Evolutionary conservation across 768 basidiomycete genomes (phyloP), one percentile per base, ranked within the genome.

Genomic region (Myochromella boudieri): DNA sequence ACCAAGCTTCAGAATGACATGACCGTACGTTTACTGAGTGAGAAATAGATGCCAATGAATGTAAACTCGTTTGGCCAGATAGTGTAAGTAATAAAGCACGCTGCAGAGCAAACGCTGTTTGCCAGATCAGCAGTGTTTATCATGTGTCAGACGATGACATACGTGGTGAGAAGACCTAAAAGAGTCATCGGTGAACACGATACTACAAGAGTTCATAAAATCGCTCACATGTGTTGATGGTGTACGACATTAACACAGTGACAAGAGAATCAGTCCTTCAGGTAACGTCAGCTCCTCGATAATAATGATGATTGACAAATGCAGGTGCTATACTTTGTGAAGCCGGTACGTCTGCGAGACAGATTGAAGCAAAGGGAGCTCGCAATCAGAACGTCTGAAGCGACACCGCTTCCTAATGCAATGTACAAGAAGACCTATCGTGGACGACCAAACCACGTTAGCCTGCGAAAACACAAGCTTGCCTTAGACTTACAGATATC

Each of bases 191-290:
- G n/a, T 34, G 33, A 7, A n/a, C n/a, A n/a, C n/a, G n/a, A n/a
- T n/a, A n/a, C n/a, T 17, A n/a, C 33, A 34, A 6, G 7, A n/a
- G 18, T 29, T 31, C 12, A 20, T 22, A 27, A 2, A 34, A 5
- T 20, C 8, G 58, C 70, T 41, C 46, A 77, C 76, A 67, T 50
- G 76, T 77, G 50, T 76, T 78, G 43, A 80, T 66, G n/a, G 70
- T 66, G 46, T 76, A 80, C 44, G 72, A 40, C 49, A 79, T 71
- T 17, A 81, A 57, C n/a, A 67, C 57, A 12, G 64, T 70, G 7
- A 78, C 55, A 3, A 78, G 45, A 0, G 71, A 68, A 38, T 80
- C 69, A 18, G 76, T 77, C 40, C 77, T 76, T 33, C 8, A 33
- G 21, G n/a, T n/a, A n/a, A n/a, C n/a, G 36, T 27, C 32, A 29